Conservation (phyloP, 2,329 filamentous ascomycete genomes). For the Parastagonospora nodorum region DNA sequence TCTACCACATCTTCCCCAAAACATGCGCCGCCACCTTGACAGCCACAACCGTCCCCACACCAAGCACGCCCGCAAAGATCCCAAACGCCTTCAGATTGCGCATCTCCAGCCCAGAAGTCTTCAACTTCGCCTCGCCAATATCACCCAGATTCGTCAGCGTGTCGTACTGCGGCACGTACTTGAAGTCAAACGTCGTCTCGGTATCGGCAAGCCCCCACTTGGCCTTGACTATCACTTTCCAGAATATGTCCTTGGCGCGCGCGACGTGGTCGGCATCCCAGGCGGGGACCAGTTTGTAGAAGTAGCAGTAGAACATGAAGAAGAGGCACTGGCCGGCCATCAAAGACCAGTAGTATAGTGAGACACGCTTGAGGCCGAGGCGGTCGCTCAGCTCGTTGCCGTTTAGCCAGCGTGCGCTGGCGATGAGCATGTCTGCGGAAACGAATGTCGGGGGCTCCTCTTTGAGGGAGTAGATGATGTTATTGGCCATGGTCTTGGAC, state of each 20-base stretch:
- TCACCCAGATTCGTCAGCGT: slow-evolving; percentile 57
- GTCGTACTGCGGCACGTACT: slow-evolving; percentile 66
- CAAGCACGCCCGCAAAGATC: slow-evolving; percentile 42
- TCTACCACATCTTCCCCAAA: slow-evolving; percentile 24
- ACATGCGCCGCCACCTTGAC: slow-evolving; percentile 32
- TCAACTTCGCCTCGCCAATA: slow-evolving; percentile 46
- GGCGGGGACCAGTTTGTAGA: slow-evolving; percentile 55
- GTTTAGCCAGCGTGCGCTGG: slow-evolving; percentile 72
- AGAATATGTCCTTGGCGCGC: slow-evolving; percentile 59
- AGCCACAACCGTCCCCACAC: slow-evolving; percentile 27
- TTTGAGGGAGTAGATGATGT: slow-evolving; percentile 73
- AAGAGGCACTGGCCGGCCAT: slow-evolving; percentile 70
- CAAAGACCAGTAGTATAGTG: slow-evolving; percentile 62
- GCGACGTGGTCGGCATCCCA: slow-evolving; percentile 60
- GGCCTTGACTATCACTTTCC: slow-evolving; percentile 65
- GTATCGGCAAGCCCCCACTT: slow-evolving; percentile 66
- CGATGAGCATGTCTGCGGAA: slow-evolving; percentile 69
- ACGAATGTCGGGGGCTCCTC: slow-evolving; percentile 68
- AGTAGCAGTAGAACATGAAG: slow-evolving; percentile 62
- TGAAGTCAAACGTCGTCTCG: slow-evolving; percentile 70
- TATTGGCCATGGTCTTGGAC: slow-evolving; percentile 70
- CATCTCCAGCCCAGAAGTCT: slow-evolving; percentile 50
- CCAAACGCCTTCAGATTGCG: slow-evolving; percentile 55
- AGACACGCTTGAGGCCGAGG: slow-evolving; percentile 63
- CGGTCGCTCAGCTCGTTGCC: slow-evolving; percentile 65